Evolutionary conservation across 2,329 filamentous ascomycete genomes (phyloP).

Genomic region (Aaosphaeria pasadenensis): DNA sequence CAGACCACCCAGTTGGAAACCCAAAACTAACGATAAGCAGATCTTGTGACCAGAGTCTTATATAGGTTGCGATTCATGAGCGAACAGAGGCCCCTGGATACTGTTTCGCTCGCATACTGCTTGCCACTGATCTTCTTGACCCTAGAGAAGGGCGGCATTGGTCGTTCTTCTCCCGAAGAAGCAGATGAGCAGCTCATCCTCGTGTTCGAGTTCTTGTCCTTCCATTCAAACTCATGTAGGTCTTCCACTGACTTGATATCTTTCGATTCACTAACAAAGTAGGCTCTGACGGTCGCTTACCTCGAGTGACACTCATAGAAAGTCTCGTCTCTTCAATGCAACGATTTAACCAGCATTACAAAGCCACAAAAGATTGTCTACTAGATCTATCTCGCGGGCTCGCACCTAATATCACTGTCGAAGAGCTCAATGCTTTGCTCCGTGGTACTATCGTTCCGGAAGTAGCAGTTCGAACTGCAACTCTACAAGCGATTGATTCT

Average conservation of each 20-base stretch:
- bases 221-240: constrained; percentile 76
- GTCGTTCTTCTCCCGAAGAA: constrained; percentile 65
- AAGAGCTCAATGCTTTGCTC: constrained; percentile 74
- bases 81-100: constrained; percentile 92
- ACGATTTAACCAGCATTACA: constrained; percentile 87
- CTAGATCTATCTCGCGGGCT: constrained; percentile 81
- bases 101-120: constrained; percentile 81
- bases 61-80: constrained; percentile 87
- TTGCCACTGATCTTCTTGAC: constrained; percentile 79
- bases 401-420: constrained; percentile 70
- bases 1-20: neutral
- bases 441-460: constrained; percentile 77
- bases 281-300: constrained; percentile 67
- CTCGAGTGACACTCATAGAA: constrained; percentile 69
- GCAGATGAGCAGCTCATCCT: constrained; percentile 86
- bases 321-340: constrained; percentile 81
- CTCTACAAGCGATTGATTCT: constrained; percentile 84
- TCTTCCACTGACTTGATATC: constrained; percentile 3
- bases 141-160: constrained; percentile 75
- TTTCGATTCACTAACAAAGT: neutral
- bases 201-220: constrained; percentile 82
- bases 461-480: constrained; percentile 74
- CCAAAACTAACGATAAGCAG: constrained; percentile 24
- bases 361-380: constrained; percentile 89
- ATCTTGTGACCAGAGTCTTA: constrained; percentile 79